Base-by-base conservation (phyloP, 768 basidiomycete genomes). In the Tylopilus felleus region DNA sequence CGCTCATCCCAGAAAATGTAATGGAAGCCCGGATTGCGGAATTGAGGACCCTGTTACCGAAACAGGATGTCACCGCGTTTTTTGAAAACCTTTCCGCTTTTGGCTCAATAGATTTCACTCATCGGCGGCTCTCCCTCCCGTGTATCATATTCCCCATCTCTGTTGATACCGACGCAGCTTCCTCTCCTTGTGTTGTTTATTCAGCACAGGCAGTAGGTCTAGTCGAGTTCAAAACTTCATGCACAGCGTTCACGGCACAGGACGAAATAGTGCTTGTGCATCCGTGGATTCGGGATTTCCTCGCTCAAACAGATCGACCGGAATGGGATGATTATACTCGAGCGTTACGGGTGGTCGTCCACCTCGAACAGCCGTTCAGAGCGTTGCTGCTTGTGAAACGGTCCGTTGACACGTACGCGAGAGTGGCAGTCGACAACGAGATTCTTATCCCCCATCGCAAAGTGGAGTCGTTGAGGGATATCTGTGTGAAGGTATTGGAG, bases 361-460 rank as follows among this genome's bases (percentile, higher is more conserved):
- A 39, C 28, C 51, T 52, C 12, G 44, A 47, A 14, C 51, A 52
- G 38, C 44, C 27, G 1, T 52, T 52, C 44, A 28, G 44, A 25
- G 51, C 44, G 2, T 6, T 47, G 7, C 13, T 52, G 5, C 36
- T 52, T 6, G 51, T 9, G 8, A 29, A 47, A n/a, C 21, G 19
- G 14, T 8, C 36, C 2, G 16, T 39, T 4, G 14, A 52, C 2
- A 40, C 23, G 7, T 52, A 29, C 44, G 4, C 10, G 35, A 27
- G 51, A 23, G 44, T 52, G 5, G 43, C 35, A 4, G 21, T 13
- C 3, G 51, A 52, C 27, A 13, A 3, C 8, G 28, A 46, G 28
- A 39, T 52, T 21, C 2, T 52, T 10, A 9, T 47, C 31, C 44
- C 44, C 10, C 6, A 23, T n/a, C 44, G 44, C 38, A 6, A 29